Evolutionary conservation across 2,329 filamentous ascomycete species (phyloP), one percentile per base, ranked within the genome.

Genomic region (Penicillium polonicum): DNA sequence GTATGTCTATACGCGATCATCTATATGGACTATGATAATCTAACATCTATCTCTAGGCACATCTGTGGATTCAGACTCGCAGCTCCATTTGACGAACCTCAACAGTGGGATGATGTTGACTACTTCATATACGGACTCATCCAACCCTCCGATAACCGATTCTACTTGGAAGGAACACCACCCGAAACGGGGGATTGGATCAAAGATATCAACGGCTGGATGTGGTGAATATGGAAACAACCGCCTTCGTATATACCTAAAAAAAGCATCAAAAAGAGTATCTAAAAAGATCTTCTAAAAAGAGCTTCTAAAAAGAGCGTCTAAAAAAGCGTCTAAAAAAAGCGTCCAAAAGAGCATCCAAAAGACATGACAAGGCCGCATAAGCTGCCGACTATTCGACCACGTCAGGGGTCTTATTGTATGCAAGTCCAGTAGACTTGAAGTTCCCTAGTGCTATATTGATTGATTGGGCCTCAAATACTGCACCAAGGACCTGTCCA

Each of bases 81-180:
- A 54, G 31, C 10, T 25, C 25, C n/a, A 4, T 54, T 54, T 54
- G 35, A 54, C 25, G 42, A 48, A 54, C 43, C 52, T 48, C 52
- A 48, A 33, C 25, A 41, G 19, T 54, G 43, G 52, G 43, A 6
- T 54, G 35, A 54, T 41, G 5, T 33, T 27, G 23, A 48, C 35
- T 48, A 54, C 35, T 54, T 41, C 43, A 43, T 19, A 42, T 48
- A 54, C 19, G 35, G 52, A 48, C 43, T 48, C 35, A 48, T 48
- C 13, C 52, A 54, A 33, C 43, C 25, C 27, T 48, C 43, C 35
- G 19, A 41, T 41, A 48, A 13, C 25, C 35, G 2, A 41, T 48
- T 54, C 15, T 1, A 54, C 43, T 54, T n/a, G 52, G 43, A 54
- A 54, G 52, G 43, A 25, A 54, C 42, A 48, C 52, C 51, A 48